Evolutionary conservation across 2,329 filamentous ascomycete species (phyloP), one percentile per base, ranked within the genome.

Genomic region (Fusarium oligoseptatum): DNA sequence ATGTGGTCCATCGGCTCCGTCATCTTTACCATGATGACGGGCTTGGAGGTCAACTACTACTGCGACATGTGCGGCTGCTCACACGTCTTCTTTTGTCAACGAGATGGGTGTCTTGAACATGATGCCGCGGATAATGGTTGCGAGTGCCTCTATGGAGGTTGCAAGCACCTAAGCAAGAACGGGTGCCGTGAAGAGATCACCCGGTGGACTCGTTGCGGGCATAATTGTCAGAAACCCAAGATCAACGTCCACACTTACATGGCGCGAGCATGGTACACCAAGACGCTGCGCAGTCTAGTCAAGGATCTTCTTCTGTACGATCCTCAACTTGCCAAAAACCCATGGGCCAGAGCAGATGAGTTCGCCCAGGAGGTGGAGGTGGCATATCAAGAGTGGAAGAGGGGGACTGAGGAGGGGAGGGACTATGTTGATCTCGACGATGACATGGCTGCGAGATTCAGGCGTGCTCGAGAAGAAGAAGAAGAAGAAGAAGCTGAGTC

Each of bases 21-120:
- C 32, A 68, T 87, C 55, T 84, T 83, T 71, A 80, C 77, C 60
- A 86, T 87, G 85, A 87, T 87, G 85, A 79, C 76, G 10, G 80
- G 81, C 27, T 8, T 41, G 56, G 5, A 17, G 52, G 11, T 76
- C 65, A 24, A 67, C 68, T 63, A 68, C 61, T 24, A 24, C 37
- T 79, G 80, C 60, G 56, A 70, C 9, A 32, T 66, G 14, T 77
- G 73, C 60, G 68, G 68, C 6, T 78, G 74, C 70, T 82, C 64
- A 70, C 82, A 68, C 68, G 73, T 80, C 4, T 75, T 80, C 27
- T 76, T 78, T 17, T 85, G 83, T 68, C 6, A 50, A 36, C 7
- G 60, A 1, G 79, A 77, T 20, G 77, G 74, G 2, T 83, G 81
- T 66, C 68, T 79, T 29, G 80, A 82, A 57, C 55, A 50, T 12